Conservation (phyloP, 2,329 filamentous ascomycete genomes). For the Aspergillus fijiensis region DNA sequence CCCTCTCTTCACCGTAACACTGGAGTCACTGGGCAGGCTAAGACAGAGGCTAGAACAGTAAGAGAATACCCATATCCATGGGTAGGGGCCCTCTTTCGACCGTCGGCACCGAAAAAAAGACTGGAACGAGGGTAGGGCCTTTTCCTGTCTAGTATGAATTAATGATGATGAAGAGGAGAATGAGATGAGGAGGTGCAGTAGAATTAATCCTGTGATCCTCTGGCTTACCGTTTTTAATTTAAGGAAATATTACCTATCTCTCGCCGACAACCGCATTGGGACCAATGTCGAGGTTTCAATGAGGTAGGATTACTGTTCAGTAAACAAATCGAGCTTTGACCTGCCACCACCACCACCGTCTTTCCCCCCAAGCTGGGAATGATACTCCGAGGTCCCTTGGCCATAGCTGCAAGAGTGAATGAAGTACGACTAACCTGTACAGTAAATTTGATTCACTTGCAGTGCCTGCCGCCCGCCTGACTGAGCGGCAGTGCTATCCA, state of each 20-base stretch:
- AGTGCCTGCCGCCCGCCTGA: neutral
- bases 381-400: neutral
- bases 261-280: neutral
- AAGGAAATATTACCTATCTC: neutral
- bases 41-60: constrained; percentile 5
- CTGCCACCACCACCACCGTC: neutral
- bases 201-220: neutral
- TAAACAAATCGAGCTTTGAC: neutral
- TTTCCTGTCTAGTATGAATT: neutral
- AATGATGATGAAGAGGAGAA: neutral
- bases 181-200: neutral
- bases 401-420: neutral
- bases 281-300: too few species aligned
- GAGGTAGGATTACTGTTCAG: too few species aligned
- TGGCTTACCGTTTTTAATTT: neutral
- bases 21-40: constrained; percentile 1
- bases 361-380: neutral
- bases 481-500: constrained; percentile 4
- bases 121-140: neutral
- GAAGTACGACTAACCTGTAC: neutral
- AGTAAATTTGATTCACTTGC: neutral
- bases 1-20: neutral
- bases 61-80: constrained; percentile 6
- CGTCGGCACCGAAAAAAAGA: neutral
- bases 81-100: neutral